Percentiles rank a stretch among this genome's conserved stretches.
These are phyloP conservation scores for Luffa aegyptiaca DNA, from an alignment of 306 rosid genomes.

Conservation along the genomic window DNA sequence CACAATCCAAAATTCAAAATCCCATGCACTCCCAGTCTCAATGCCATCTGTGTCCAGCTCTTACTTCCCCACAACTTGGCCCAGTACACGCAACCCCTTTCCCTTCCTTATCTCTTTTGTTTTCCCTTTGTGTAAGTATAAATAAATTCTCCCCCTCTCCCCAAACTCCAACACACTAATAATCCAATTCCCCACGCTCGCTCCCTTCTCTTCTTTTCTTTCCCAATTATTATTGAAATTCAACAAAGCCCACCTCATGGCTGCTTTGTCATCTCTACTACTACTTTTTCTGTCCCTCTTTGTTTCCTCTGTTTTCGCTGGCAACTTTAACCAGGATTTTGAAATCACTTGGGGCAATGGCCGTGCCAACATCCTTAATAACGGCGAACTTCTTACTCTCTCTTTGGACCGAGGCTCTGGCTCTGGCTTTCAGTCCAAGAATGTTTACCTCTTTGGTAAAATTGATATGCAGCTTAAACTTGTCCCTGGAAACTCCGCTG, in stretches of 20 bases:
- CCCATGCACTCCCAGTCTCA: neutral
- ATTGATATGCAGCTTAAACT: slow-evolving; percentile 68
- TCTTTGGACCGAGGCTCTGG: slow-evolving; percentile 44
- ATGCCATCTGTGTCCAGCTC: slow-evolving; percentile 27
- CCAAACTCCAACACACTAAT: neutral
- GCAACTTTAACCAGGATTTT: slow-evolving; percentile 28
- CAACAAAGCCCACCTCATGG: neutral
- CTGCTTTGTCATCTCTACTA: neutral
- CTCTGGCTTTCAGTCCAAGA: slow-evolving; percentile 46
- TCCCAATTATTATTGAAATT: neutral
- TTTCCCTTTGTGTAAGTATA: neutral
- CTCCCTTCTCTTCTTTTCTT: neutral
- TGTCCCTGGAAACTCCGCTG: slow-evolving; percentile 58
- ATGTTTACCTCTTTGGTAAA: slow-evolving; percentile 40
- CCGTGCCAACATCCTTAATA: slow-evolving; percentile 34
- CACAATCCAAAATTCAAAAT: neutral
- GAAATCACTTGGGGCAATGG: slow-evolving; percentile 52
- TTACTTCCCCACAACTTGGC: neutral
- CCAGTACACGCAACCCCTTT: neutral
- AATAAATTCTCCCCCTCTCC: neutral
- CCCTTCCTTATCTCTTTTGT: neutral
- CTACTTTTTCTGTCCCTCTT: neutral
- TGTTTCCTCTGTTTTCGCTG: slow-evolving; percentile 10
- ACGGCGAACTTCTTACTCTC: slow-evolving; percentile 45
- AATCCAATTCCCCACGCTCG: neutral